Conservation (phyloP, 2,329 filamentous ascomycete species). For the Aspergillus sp. region DNA sequence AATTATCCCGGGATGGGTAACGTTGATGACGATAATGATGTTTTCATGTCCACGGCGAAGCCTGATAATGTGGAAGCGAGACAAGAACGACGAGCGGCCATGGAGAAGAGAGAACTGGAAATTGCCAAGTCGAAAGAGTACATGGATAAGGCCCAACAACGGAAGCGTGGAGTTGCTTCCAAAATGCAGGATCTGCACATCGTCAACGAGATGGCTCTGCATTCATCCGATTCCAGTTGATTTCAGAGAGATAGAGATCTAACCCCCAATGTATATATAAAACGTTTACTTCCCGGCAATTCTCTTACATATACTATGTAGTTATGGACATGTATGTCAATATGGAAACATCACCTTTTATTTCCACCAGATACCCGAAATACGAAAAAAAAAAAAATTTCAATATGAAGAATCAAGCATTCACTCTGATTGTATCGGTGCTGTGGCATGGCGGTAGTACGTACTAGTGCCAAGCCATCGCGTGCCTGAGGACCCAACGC, state of each 20-base stretch:
- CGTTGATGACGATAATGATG: conserved; percentile 15
- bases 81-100: conserved; percentile 33
- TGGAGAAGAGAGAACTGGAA: conserved; percentile 33
- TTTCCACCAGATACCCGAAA: neutral
- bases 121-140: conserved; percentile 33
- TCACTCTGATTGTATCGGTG: neutral
- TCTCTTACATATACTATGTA: neutral
- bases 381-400: neutral
- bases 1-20: neutral
- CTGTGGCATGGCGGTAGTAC: neutral
- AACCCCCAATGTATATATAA: neutral
- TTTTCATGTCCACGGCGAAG: conserved; percentile 18
- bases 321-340: neutral
- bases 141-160: conserved; percentile 34
- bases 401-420: neutral
- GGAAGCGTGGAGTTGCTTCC: conserved; percentile 30
- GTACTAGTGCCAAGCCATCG: conserved; percentile 14
- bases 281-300: neutral
- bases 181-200: conserved; percentile 32
- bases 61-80: conserved; percentile 30
- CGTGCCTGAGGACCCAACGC: conserved; percentile 19
- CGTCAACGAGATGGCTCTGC: conserved; percentile 18
- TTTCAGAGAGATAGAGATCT: neutral
- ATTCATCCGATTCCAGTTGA: neutral
- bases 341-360: neutral